Base-by-base conservation (phyloP, 768 basidiomycete genomes). In the Daedalea quercina region DNA sequence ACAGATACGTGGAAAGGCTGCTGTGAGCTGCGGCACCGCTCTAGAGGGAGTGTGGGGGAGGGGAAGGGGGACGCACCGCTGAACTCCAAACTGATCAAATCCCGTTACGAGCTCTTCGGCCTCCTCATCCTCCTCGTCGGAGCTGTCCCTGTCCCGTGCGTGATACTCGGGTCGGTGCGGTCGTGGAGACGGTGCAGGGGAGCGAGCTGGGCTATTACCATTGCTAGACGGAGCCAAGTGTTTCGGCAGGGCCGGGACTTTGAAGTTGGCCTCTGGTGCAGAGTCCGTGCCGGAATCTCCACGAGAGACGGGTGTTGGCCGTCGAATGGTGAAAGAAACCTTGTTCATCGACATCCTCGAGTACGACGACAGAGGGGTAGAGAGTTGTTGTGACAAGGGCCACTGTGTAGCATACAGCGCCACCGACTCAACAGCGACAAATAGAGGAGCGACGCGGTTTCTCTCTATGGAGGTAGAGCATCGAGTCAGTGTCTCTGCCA, bases 31-130 rank as follows among this genome's bases (percentile, higher is more conserved):
- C 79, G 75, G 76, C 43, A 46, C 47, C 3, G 31, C 24, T 20
- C 11, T 46, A 6, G 15, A 8, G 13, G 37, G 19, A 57, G 28
- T 40, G 47, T 60, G 62, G 55, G 49, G 56, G 53, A 25, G 43
- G 42, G 17, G 48, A 25, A 51, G 51, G 35, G 53, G 15, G 64
- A 90, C 91, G 77, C 85, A 94, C 91, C 91, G 89, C 83, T 89
- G 81, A 57, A 81, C 81, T 34, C 86, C 82, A 55, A 86, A 82
- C 53, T 76, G 75, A 64, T 86, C 84, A 60, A 90, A 87, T 4
- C 79, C 81, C 2, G 82, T 79, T 50, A 89, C 81, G 9, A 89
- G 75, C 65, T 87, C 81, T 28, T 90, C 87, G 54, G 80, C 76
- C 0, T 66, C 57, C 23, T 67, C 68, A 6, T 79, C 74, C 8